These are phyloP conservation scores for Coffea humblotiana DNA, from an alignment of 305 asterid species.

Conservation along the genomic window DNA sequence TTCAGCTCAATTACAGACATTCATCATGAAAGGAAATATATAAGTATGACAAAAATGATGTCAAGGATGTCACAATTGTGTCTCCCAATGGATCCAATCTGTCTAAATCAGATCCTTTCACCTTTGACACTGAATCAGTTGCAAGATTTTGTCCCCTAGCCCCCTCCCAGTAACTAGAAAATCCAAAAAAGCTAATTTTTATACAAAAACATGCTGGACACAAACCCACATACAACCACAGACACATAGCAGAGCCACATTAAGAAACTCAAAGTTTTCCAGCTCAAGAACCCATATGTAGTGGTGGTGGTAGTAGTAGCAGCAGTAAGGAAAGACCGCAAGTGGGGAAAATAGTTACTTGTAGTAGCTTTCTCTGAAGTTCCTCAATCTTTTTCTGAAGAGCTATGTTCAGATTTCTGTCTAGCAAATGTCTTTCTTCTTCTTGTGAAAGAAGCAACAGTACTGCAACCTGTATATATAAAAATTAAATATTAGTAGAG, in stretches of 20 bases:
- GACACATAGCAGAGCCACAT: background rate
- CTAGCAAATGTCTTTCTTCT: conserved; percentile 84
- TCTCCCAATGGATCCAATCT: background rate
- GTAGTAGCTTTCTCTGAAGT: conserved; percentile 81
- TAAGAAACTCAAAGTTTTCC: background rate
- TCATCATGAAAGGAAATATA: background rate
- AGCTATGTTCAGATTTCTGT: conserved; percentile 80
- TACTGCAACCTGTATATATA: conserved; percentile 54
- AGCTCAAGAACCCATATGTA: background rate
- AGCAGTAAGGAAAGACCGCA: background rate
- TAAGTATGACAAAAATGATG: background rate
- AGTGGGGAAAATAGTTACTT: conserved; percentile 39
- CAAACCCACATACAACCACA: background rate
- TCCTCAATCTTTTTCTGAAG: conserved; percentile 74
- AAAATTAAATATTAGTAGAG: conserved; percentile 16
- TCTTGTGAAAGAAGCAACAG: conserved; percentile 87
- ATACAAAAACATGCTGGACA: background rate
- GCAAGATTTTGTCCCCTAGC: background rate
- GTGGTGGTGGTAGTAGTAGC: no score
- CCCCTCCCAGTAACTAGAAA: background rate
- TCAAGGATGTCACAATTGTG: background rate
- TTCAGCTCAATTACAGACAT: conserved; percentile 10
- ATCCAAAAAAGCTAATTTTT: background rate
- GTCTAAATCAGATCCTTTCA: background rate
- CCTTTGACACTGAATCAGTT: background rate